phyloP scores from a whole-genome alignment of 2,329 filamentous ascomycete genomes.

The Fusarium sp. region DNA sequence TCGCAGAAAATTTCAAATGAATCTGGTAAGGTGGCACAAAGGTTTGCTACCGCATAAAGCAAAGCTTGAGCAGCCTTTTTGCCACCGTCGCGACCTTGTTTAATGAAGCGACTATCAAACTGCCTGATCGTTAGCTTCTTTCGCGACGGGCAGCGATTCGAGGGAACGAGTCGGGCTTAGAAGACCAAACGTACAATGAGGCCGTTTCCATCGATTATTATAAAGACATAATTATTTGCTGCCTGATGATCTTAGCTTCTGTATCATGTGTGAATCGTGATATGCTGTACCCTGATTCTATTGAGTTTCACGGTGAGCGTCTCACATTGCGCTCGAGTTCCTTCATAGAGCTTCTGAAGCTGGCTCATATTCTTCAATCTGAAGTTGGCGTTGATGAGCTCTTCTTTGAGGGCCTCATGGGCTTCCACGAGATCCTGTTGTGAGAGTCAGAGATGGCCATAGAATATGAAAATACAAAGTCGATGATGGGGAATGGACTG shows the following conservation, averaged over 20 bases:
- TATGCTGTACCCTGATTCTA: conserved; percentile 8
- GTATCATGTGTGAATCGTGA: conserved; percentile 13
- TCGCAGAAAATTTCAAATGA: conserved; percentile 68
- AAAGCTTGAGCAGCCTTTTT: conserved; percentile 65
- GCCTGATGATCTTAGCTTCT: conserved; percentile 54
- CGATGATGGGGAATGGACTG: background rate
- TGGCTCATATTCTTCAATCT: conserved; percentile 4
- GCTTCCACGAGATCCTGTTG: background rate
- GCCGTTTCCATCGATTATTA: conserved; percentile 73
- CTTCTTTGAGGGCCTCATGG: background rate
- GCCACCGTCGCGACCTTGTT: conserved; percentile 67
- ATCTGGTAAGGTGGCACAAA: conserved; percentile 57
- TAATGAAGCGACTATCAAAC: conserved; percentile 69
- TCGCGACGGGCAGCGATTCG: background rate
- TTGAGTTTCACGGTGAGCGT: conserved; percentile 46
- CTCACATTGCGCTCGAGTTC: background rate
- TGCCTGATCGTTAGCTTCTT: conserved; percentile 47
- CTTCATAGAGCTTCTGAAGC: conserved; percentile 1
- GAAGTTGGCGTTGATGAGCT: conserved; percentile 1
- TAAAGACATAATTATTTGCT: conserved; percentile 69
- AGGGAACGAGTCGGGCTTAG: background rate
- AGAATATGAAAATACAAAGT: background rate
- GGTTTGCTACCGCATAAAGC: conserved; percentile 60
- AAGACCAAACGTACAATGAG: conserved; percentile 61
- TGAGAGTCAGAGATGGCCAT: background rate